Base-by-base conservation (phyloP, 345 rosid species). In the Conringia planisiliqua region DNA sequence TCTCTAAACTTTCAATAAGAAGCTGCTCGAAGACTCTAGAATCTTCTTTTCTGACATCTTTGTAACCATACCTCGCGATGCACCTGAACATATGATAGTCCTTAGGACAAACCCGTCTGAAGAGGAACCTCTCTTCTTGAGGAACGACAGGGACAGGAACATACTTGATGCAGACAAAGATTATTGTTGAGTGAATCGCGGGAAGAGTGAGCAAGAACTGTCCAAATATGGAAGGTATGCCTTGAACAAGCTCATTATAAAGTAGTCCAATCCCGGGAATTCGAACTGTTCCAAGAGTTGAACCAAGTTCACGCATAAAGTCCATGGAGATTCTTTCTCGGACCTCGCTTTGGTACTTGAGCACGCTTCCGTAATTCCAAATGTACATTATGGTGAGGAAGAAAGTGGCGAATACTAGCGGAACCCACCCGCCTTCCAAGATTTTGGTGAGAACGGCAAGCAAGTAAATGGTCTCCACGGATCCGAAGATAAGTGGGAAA, bases 11-110 rank as follows among this genome's bases (percentile, higher is more conserved):
- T 68, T 85, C 88, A 4, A 82, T 92, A 57, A 92, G 82, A 69
- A 89, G 97, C 78, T 86, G 87, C 86, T 92, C 99, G 14, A 95
- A 95, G 43, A 83, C 83, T 26, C 71, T 84, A 54, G 90, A 91
- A 77, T 90, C 96, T 83, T 89, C 99, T 84, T 92, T 92, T 43
- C 92, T 76, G 0, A 89, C 79, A 50, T 95, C 99, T 80, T 90
- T 95, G 85, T 90, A 95, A 32, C 99, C 97, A 18, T 95, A 95
- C 50, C 99, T 83, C 7, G 99, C 97, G 7, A 95, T 57, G 18
- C 97, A 95, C 16, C 87, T 83, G 80, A 95, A 95, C 83, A 95
- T 86, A 75, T 90, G 99, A 81, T 95, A 92, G 86, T 92, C 99
- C 40, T 90, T 90, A 0, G 93, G 97, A 79, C 97, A 92, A 55